These are phyloP conservation scores for Fusarium chuoi DNA, from an alignment of 2,329 filamentous ascomycete species.

Conservation along the genomic window DNA sequence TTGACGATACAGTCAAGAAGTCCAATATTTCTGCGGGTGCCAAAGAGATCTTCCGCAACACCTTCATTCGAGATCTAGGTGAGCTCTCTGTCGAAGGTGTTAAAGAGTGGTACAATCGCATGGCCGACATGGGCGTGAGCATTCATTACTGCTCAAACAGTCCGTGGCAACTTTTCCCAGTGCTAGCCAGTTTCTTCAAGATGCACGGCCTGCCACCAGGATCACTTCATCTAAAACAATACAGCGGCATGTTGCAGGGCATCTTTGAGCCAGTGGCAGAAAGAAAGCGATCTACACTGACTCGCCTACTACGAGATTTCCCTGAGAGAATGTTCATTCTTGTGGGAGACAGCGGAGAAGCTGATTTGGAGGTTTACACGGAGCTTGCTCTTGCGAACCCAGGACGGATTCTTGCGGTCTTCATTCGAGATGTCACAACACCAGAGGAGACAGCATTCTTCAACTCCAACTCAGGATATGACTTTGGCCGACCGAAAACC, in stretches of 20 bases:
- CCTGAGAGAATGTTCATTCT: conserved; percentile 89
- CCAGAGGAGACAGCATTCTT: conserved; percentile 79
- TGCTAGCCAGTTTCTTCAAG: conserved; percentile 86
- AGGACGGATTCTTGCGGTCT: conserved; percentile 83
- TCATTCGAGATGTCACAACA: conserved; percentile 95
- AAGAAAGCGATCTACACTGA: conserved; percentile 87
- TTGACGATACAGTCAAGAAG: conserved; percentile 97
- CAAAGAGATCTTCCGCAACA: conserved; percentile 95
- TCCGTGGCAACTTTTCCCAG: conserved; percentile 95
- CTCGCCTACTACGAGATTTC: conserved; percentile 88
- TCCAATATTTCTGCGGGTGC: conserved; percentile 90
- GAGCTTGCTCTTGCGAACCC: conserved; percentile 89
- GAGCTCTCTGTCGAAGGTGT: conserved; percentile 90
- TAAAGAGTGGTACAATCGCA: conserved; percentile 83
- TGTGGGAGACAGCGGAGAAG: conserved; percentile 95
- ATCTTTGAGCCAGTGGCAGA: conserved; percentile 98
- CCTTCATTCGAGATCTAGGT: conserved; percentile 85
- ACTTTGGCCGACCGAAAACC: conserved; percentile 42
- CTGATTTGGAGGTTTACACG: conserved; percentile 96
- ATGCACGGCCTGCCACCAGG: conserved; percentile 83
- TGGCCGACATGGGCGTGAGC: conserved; percentile 83
- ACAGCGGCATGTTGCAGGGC: conserved; percentile 95
- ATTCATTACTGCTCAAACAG: conserved; percentile 99
- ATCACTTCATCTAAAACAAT: conserved; percentile 95
- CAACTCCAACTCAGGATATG: conserved; percentile 72